phyloP scores from a whole-genome alignment of 768 basidiomycete genomes.

The Xanthoconium purpureum region DNA sequence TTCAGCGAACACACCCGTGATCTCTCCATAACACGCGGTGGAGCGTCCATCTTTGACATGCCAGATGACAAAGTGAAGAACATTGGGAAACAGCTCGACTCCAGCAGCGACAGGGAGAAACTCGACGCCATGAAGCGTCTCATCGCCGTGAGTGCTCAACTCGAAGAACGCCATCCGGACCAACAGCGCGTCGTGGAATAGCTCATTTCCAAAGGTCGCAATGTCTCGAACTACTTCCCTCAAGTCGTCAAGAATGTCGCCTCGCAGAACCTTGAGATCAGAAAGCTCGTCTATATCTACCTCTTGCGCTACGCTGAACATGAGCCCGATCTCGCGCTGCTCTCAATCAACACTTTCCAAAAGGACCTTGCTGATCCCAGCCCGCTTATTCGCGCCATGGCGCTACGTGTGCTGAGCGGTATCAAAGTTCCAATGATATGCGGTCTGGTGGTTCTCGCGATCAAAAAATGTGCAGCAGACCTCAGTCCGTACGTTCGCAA shows the following conservation, averaged over 20 bases:
- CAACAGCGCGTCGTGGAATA: constrained; percentile 29
- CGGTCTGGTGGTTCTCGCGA: constrained; percentile 78
- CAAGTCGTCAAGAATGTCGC: constrained; percentile 98
- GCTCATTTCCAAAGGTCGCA: constrained; percentile 91
- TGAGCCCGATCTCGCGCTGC: constrained; percentile 90
- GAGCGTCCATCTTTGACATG: constrained; percentile 58
- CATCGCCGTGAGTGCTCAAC: constrained; percentile 67
- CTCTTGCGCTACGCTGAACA: constrained; percentile 89
- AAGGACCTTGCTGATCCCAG: constrained; percentile 91
- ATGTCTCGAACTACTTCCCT: constrained; percentile 91
- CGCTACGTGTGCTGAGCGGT: constrained; percentile 86
- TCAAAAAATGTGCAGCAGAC: constrained; percentile 91
- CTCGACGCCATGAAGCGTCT: constrained; percentile 94
- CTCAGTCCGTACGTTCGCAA: constrained; percentile 94
- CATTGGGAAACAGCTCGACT: constrained; percentile 84
- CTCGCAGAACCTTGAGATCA: constrained; percentile 86
- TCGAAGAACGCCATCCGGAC: background rate
- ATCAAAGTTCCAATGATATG: constrained; percentile 90
- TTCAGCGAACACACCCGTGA: constrained; percentile 80
- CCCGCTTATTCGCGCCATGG: constrained; percentile 95
- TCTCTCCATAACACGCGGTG: constrained; percentile 53
- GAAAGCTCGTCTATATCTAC: constrained; percentile 98
- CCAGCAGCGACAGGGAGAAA: constrained; percentile 84
- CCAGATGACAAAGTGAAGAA: constrained; percentile 81
- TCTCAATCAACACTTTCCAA: constrained; percentile 98